Base-by-base conservation (phyloP, 139 green algal species). In the Coelastrella sp. region DNA sequence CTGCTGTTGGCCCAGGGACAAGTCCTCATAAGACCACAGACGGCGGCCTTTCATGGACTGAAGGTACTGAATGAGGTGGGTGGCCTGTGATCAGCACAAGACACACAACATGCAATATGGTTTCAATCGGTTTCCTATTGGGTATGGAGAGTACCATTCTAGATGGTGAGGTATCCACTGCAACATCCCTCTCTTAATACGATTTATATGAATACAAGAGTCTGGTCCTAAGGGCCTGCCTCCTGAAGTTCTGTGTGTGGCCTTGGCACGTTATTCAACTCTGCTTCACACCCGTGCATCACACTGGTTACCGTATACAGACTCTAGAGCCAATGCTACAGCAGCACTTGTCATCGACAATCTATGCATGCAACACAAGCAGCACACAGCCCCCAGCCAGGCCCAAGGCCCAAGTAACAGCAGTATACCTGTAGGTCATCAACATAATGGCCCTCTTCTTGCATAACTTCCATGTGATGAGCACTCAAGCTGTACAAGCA, bases 11-110 rank as follows among this genome's bases (percentile, higher is more conserved):
- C 57, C 83, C 3, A 87, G n/a, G 0, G 78, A 5, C 20, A 87
- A 57, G 61, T 97, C 93, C 92, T 99, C 95, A 47, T 94, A 90
- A 0, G 92, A 75, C 97, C 97, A 99, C 91, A 99, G 92, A 59
- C 90, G 92, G 54, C 94, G 93, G 4, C 96, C 97, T 13, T 95
- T 89, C 90, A 97, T 94, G 7, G 92, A 93, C 93, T 98, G 96
- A 75, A 99, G 94, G 91, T 97, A 94, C 5, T 92, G 86, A 66
- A 98, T 96, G 54, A 98, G 92, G 7, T 83, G 80, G 0, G 92
- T 92, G 4, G 96, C 93, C 89, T 95, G 91, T 8, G 68, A 2
- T 71, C 7, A 7, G 22, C 6, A 14, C 22, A 80, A 47, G 32
- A 47, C 32, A 47, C 32, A 47, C 32, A 47, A 47, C 32, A 47